phyloP scores from a whole-genome alignment of 139 green algal species.

The Gonium pectorale region DNA sequence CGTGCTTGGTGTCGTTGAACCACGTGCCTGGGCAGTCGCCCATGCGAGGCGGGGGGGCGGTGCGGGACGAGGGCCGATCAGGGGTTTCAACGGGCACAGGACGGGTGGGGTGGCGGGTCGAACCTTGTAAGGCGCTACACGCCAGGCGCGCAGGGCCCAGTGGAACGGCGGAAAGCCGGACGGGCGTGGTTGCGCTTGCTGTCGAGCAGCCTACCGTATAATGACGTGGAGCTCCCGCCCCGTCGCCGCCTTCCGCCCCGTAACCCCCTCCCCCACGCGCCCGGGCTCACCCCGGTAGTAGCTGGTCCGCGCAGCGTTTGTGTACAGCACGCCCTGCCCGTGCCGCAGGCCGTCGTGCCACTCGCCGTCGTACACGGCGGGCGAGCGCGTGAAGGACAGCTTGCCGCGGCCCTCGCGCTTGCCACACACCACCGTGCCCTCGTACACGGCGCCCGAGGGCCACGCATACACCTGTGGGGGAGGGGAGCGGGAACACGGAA shows the following conservation, averaged over 20 bases:
- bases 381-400: constrained; percentile 58
- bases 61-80: too few relatives aligned
- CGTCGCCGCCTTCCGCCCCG: too few relatives aligned
- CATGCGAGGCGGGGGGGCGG: too few relatives aligned
- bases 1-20: constrained; percentile 71
- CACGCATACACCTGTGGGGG: constrained; percentile 64
- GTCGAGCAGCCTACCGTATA: too few relatives aligned
- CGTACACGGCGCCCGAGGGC: constrained; percentile 55
- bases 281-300: constrained; percentile 65
- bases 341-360: constrained; percentile 71
- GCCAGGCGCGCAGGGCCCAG: too few relatives aligned
- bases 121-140: too few relatives aligned
- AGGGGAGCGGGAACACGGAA: too few relatives aligned
- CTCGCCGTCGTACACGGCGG: constrained; percentile 65
- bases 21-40: constrained; percentile 65
- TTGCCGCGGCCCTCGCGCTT: constrained; percentile 62
- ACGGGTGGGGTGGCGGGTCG: too few relatives aligned
- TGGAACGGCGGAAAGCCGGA: too few relatives aligned
- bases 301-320: constrained; percentile 48
- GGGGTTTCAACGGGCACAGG: too few relatives aligned
- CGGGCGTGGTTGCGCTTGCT: too few relatives aligned
- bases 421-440: constrained; percentile 63
- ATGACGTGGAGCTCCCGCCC: too few relatives aligned
- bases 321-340: constrained; percentile 70
- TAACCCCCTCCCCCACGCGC: background rate